Evolutionary conservation across 2,329 filamentous ascomycete species (phyloP).

Genomic region (Verticillium nubilum): DNA sequence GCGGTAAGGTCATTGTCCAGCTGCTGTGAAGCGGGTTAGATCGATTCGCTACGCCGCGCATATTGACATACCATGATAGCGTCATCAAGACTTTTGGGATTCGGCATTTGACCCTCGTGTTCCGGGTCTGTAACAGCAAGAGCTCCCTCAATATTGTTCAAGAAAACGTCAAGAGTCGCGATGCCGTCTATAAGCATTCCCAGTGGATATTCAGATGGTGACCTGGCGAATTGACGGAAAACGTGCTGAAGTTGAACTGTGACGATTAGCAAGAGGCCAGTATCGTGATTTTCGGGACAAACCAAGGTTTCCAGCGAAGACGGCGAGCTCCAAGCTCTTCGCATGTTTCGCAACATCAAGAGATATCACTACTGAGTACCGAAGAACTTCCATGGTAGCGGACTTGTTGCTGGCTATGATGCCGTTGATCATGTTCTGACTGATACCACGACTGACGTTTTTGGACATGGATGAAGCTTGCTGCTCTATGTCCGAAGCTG

Average conservation of each 20-base stretch:
- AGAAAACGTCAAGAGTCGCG: constrained; percentile 40
- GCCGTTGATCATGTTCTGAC: constrained; percentile 37
- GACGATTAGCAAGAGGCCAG: constrained; percentile 9
- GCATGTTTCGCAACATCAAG: constrained; percentile 45
- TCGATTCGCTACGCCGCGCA: background rate
- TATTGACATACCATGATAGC: constrained; percentile 31
- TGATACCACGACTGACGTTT: constrained; percentile 35
- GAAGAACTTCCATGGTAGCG: constrained; percentile 46
- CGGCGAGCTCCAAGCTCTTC: constrained; percentile 37
- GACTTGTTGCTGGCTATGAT: constrained; percentile 48
- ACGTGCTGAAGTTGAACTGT: constrained; percentile 43
- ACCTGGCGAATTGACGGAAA: constrained; percentile 40
- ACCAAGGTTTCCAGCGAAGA: constrained; percentile 43
- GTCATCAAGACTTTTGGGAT: constrained; percentile 40
- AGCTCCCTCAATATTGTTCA: constrained; percentile 36
- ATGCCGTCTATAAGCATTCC: constrained; percentile 37
- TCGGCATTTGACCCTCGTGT: constrained; percentile 30
- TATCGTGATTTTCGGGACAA: constrained; percentile 7
- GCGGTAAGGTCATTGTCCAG: constrained; percentile 43
- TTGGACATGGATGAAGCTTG: constrained; percentile 46
- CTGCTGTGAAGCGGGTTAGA: constrained; percentile 21
- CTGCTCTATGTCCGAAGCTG: constrained; percentile 49
- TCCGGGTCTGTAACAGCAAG: constrained; percentile 30
- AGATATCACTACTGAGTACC: constrained; percentile 41
- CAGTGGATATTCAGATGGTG: constrained; percentile 41